Percentiles rank a stretch among this genome's conserved stretches.
Evolutionary conservation across 176 grass and related monocot species (phyloP).

Genomic region (Leersia perrieri): DNA sequence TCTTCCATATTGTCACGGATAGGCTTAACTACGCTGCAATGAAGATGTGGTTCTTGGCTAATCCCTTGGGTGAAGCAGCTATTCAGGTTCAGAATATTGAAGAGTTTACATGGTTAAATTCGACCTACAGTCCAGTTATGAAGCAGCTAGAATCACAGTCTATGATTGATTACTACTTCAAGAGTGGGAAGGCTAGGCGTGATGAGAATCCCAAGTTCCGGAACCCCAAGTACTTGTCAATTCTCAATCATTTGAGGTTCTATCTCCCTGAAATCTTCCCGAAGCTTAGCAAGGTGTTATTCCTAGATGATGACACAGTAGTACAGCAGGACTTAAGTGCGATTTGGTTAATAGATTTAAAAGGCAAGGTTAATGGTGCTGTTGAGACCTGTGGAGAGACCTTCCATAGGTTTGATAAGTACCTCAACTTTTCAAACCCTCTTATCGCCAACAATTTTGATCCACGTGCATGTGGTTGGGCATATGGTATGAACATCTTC

Average conservation of each 20-base stretch:
- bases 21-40: slow-evolving; percentile 90
- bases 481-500: slow-evolving; percentile 95
- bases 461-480: slow-evolving; percentile 74
- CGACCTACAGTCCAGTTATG: slow-evolving; percentile 89
- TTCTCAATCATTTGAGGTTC: slow-evolving; percentile 95
- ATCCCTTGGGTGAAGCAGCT: slow-evolving; percentile 57
- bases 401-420: slow-evolving; percentile 85
- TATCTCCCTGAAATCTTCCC: slow-evolving; percentile 94
- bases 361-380: slow-evolving; percentile 89
- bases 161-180: slow-evolving; percentile 91
- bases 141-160: slow-evolving; percentile 78
- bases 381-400: slow-evolving; percentile 81
- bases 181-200: slow-evolving; percentile 39
- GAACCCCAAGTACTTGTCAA: slow-evolving; percentile 92
- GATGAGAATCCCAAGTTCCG: slow-evolving; percentile 78
- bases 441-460: slow-evolving; percentile 82
- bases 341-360: slow-evolving; percentile 78
- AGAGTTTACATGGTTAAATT: slow-evolving; percentile 89
- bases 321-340: slow-evolving; percentile 71
- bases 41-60: slow-evolving; percentile 97
- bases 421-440: slow-evolving; percentile 93
- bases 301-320: slow-evolving; percentile 88
- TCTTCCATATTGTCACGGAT: slow-evolving; percentile 93
- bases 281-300: slow-evolving; percentile 76
- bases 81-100: slow-evolving; percentile 86